Conservation (phyloP, 805 yeast species). For the Starmerella gropengiesseri region DNA sequence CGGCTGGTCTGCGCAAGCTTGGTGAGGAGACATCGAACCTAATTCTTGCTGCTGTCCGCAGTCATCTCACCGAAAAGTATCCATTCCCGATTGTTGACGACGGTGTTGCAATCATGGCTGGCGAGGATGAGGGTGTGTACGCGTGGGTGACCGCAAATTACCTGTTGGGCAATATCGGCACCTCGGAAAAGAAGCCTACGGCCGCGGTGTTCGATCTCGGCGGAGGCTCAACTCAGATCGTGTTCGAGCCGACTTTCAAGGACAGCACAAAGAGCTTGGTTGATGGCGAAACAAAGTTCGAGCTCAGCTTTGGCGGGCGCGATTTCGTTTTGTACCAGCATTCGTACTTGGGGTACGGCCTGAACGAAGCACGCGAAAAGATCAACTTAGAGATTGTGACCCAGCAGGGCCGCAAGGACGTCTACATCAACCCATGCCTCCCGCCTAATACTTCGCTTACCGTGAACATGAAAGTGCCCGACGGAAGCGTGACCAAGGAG, state of each 20-base stretch:
- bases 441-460: constrained; percentile 60
- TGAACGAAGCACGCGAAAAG: constrained; percentile 85
- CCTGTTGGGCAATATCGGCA: constrained; percentile 85
- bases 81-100: constrained; percentile 88
- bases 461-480: constrained; percentile 48
- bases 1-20: constrained; percentile 85
- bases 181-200: constrained; percentile 63
- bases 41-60: constrained; percentile 66
- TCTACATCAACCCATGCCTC: constrained; percentile 62
- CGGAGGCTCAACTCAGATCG: constrained; percentile 98
- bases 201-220: constrained; percentile 97
- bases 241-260: constrained; percentile 78
- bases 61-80: constrained; percentile 62
- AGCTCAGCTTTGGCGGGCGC: constrained; percentile 68
- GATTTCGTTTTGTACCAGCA: constrained; percentile 78
- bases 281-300: constrained; percentile 82
- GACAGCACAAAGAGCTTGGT: constrained; percentile 38
- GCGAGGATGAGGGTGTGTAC: constrained; percentile 93
- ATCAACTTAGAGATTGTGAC: constrained; percentile 55
- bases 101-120: constrained; percentile 89
- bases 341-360: constrained; percentile 91
- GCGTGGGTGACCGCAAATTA: constrained; percentile 98
- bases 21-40: constrained; percentile 64
- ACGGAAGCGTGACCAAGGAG: constrained; percentile 26
- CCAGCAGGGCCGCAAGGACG: constrained; percentile 33